Evolutionary conservation across 75 land plant species (phyloP), one percentile per base, ranked within the genome.

Genomic region (Cryptomeria japonica): DNA sequence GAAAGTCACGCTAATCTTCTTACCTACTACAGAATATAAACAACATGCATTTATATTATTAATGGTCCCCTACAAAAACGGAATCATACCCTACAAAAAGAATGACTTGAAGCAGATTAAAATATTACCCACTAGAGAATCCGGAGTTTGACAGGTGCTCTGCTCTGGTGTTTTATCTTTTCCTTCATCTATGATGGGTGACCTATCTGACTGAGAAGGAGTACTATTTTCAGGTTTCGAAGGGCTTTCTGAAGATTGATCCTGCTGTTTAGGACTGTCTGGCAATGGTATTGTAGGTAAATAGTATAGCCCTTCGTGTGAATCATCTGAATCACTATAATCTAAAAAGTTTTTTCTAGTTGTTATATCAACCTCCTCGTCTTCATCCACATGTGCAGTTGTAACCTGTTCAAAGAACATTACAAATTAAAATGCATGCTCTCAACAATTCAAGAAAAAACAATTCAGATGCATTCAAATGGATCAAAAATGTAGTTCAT

Each of bases 281-380:
- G 96, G 99, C 34, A 86, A 88, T 61, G 99, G 99, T 77, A 92
- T 78, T 15, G 97, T 94, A 5, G 99, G 99, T 89, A 98, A 88
- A 86, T 95, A 97, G 86, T 93, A 91, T 13, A 98, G 91, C 86
- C 96, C 97, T 82, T 94, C 98, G 87, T 94, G 91, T 72, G 99
- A 97, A 42, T 93, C 91, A 88, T 98, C 99, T 46, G 99, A 97
- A 79, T 98, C 99, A 89, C 97, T 95, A 85, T 93, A 96, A 89
- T 92, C 89, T 22, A 96, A 93, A 90, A 93, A 96, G 70, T 94
- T 95, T 84, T 97, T 96, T 41, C 92, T 90, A n/a, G 95, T 92
- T 77, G 94, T 42, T 36, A 98, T 95, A 80, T 98, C 99, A 83
- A 98, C 91, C 68, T 97, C 99, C 16, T 92, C 96, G 87, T 98